Percentiles rank a stretch among this genome's conserved stretches.
These are phyloP conservation scores for Talaromyces verruculosus DNA, from an alignment of 2,329 filamentous ascomycete species.

Conservation along the genomic window DNA sequence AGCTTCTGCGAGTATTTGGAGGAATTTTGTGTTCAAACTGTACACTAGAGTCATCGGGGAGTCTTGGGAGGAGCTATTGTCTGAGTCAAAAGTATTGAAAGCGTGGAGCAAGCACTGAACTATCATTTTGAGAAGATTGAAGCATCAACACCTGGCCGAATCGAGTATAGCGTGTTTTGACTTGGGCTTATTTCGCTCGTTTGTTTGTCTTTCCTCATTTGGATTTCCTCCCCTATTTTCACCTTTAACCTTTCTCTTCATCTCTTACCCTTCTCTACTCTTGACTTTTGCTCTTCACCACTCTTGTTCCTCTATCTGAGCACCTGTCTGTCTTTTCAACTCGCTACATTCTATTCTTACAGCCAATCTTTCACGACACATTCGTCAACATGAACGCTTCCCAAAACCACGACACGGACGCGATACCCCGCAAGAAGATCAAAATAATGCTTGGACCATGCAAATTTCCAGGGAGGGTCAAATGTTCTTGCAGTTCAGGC, in stretches of 20 bases:
- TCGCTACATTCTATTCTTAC: not conserved
- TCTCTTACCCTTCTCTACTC: not conserved
- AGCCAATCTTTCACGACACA: not conserved
- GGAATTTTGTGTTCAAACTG: not conserved
- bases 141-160: not conserved
- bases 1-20: not conserved
- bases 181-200: not conserved
- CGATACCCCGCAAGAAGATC: not conserved
- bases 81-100: not conserved
- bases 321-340: not conserved
- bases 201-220: not conserved
- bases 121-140: not conserved
- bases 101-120: not conserved
- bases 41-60: not conserved
- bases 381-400: not conserved
- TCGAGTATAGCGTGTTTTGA: not conserved
- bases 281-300: not conserved
- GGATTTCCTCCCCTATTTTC: not conserved
- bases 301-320: not conserved
- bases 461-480: not conserved
- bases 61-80: not conserved
- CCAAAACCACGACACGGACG: not conserved
- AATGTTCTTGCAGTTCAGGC: not conserved
- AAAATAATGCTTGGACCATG: not conserved
- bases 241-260: not conserved